phyloP scores from a whole-genome alignment of 345 rosid genomes.

The Heritiera littoralis region DNA sequence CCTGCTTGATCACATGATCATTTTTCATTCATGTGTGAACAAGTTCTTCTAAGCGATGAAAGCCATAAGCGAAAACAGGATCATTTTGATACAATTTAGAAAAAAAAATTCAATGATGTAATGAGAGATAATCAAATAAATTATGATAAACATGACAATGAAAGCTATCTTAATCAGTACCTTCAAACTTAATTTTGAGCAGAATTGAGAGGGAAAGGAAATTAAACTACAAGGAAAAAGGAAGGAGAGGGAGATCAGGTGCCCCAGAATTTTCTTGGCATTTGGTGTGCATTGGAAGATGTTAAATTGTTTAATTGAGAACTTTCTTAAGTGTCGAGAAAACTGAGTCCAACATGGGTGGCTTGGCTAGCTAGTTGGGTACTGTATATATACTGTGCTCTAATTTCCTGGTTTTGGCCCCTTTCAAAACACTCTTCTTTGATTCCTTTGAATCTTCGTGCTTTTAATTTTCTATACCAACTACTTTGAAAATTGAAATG shows the following conservation, averaged over 20 bases:
- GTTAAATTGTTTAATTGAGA: neutral
- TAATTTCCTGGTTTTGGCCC: neutral
- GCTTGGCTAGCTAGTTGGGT: neutral
- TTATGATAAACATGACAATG: neutral
- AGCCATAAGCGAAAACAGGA: neutral
- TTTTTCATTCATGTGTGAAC: neutral
- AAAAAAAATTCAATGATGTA: neutral
- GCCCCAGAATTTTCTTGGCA: neutral
- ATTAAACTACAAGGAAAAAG: neutral
- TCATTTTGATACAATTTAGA: neutral
- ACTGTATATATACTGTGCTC: neutral
- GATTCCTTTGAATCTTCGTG: neutral
- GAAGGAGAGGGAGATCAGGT: no score
- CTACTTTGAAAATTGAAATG: neutral
- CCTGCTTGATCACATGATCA: neutral
- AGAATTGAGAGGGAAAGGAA: neutral
- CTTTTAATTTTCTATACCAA: neutral
- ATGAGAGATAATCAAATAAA: neutral
- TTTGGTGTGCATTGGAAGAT: conserved; percentile 4
- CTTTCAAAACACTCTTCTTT: neutral
- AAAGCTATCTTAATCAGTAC: neutral
- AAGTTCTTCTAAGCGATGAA: neutral
- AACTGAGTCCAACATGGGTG: conserved; percentile 9
- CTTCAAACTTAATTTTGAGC: neutral
- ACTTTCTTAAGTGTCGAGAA: neutral